These are phyloP conservation scores for Asterionellopsis glacialis DNA, from an alignment of 108 stramenopile genomes.

Conservation along the genomic window DNA sequence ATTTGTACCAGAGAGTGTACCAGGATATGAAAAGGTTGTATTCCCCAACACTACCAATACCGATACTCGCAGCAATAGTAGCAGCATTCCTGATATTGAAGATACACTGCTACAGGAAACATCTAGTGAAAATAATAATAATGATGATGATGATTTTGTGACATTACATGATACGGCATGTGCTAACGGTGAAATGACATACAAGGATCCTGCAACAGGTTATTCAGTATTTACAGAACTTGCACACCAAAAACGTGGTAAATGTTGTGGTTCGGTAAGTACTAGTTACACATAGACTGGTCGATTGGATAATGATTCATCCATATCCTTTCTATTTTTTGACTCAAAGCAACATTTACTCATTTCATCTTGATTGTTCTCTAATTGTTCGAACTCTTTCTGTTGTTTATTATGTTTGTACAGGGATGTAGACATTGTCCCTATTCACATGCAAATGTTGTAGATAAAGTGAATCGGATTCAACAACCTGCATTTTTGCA, in stretches of 20 bases:
- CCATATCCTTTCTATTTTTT: no score
- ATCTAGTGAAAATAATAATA: slow-evolving; percentile 19
- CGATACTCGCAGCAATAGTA: not conserved
- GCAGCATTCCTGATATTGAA: slow-evolving; percentile 20
- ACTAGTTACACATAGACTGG: no score
- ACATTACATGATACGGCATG: slow-evolving; percentile 59
- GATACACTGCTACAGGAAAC: slow-evolving; percentile 8
- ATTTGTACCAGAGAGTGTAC: slow-evolving; percentile 14
- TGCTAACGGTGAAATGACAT: slow-evolving; percentile 32
- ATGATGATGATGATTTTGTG: slow-evolving; percentile 20
- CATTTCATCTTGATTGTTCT: no score
- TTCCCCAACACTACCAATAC: not conserved
- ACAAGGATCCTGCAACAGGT: slow-evolving; percentile 82
- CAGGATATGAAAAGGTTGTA: no score
- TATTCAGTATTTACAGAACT: slow-evolving; percentile 86
- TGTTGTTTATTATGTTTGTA: no score
- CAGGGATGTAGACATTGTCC: slow-evolving; percentile 90
- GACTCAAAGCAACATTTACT: no score
- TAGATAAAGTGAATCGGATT: slow-evolving; percentile 51
- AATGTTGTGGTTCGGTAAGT: slow-evolving; percentile 79
- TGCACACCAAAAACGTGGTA: slow-evolving; percentile 78
- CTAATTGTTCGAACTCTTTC: no score
- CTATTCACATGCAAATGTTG: slow-evolving; percentile 76
- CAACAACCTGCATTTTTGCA: slow-evolving; percentile 66
- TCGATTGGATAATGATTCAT: no score